Base-by-base conservation (phyloP, 345 rosid genomes). In the Salix viminalis region DNA sequence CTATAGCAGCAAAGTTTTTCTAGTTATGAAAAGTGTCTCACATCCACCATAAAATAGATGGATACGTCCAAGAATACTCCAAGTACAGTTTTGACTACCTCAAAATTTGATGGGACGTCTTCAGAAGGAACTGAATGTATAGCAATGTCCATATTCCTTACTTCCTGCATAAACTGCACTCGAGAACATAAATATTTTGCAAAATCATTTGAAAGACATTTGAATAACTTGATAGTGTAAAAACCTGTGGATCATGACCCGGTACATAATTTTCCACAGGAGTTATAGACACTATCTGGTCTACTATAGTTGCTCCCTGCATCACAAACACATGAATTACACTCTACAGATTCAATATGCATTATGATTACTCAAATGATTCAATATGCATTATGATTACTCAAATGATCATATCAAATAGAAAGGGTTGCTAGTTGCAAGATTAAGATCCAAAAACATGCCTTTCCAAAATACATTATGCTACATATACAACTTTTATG, bases 251-350 rank as follows among this genome's bases (percentile, higher is more conserved):
- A 73, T 86, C 87, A 65, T 21, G 76, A 46, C 84, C 82, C 28
- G 89, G 91, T 56, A 81, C 85, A 83, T 93, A 93, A 83, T 91
- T 79, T 79, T 93, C 90, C 2, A 88, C 97, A 21, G 78, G 83
- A 72, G 78, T 85, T 81, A 96, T 91, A 19, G 74, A 88, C 76
- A 96, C 98, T 15, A 92, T 87, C 78, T 82, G 88, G 86, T 96
- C 99, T 14, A 96, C 90, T 41, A 96, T 87, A 52, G 99, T 96
- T 58, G 99, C 98, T 69, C 98, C 97, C 99, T 96, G 86, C 75
- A 86, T 65, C 50, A 46, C 7, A 68, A 13, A 13, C 21, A 19
- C 19, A 79, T 30, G 32, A 4, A 75, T 79, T 52, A 75, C 48
- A 24, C n/a, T 34, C 65, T 41, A 58, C 18, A 65, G 28, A 12